phyloP scores from a whole-genome alignment of 169 alveolate species.

The Cryptosporidium viatorum region DNA sequence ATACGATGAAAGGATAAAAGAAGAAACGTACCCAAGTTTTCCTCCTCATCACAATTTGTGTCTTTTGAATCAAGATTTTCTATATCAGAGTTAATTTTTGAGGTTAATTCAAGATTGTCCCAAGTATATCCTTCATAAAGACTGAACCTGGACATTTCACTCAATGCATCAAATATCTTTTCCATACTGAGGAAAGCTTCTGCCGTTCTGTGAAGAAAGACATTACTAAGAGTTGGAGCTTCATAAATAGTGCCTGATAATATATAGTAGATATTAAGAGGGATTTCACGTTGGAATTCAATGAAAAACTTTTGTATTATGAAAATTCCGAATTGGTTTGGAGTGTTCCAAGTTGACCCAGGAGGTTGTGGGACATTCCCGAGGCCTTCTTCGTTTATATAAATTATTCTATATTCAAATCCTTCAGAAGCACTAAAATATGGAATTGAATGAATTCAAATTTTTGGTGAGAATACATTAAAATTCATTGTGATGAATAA shows the following conservation, averaged over 20 bases:
- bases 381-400: conserved; percentile 60
- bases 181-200: conserved; percentile 61
- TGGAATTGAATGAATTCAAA: background rate
- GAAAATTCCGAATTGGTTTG: conserved; percentile 70
- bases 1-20: background rate
- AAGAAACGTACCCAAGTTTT: conserved; percentile 40
- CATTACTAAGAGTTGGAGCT: conserved; percentile 66
- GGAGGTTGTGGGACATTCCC: conserved; percentile 67
- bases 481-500: background rate
- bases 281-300: conserved; percentile 64
- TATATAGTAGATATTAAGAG: conserved; percentile 59
- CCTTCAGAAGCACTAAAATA: conserved; percentile 37
- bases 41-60: background rate
- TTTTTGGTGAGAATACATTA: background rate
- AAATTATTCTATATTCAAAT: conserved; percentile 49
- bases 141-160: conserved; percentile 53
- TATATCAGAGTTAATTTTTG: background rate
- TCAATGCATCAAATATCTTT: conserved; percentile 40
- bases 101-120: conserved; percentile 16
- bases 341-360: conserved; percentile 70
- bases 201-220: conserved; percentile 58
- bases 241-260: conserved; percentile 68
- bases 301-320: conserved; percentile 56
- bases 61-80: conserved; percentile 1
- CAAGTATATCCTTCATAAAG: conserved; percentile 53